Conservation (phyloP, 441 rosid genomes). For the Bruguiera hainesii region DNA sequence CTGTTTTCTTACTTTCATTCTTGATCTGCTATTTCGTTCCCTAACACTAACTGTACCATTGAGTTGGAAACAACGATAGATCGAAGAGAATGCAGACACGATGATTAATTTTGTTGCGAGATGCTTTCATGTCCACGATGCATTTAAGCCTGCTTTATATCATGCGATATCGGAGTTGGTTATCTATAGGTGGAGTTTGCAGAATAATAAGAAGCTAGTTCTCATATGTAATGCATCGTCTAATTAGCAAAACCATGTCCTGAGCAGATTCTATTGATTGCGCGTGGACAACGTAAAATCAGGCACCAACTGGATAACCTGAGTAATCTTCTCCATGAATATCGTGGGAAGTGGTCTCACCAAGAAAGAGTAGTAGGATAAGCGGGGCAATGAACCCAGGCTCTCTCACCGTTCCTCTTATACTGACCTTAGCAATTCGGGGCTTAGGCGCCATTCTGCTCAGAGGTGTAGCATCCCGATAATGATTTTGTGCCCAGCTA, state of each 20-base stretch:
- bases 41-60: no score
- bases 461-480: conserved; percentile 38
- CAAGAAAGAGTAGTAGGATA: conserved; percentile 39
- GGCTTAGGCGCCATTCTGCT: conserved; percentile 55
- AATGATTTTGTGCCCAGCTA: conserved; percentile 25
- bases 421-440: conserved; percentile 61
- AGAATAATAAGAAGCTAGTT: background rate
- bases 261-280: conserved; percentile 52
- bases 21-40: no score
- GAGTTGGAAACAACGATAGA: no score
- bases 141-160: no score
- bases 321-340: conserved; percentile 67
- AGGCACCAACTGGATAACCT: conserved; percentile 81
- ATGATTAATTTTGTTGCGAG: no score
- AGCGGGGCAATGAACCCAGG: conserved; percentile 31
- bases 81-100: no score
- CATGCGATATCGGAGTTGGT: background rate
- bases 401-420: conserved; percentile 38
- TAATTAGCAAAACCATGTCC: background rate
- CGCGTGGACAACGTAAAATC: conserved; percentile 77
- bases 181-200: background rate
- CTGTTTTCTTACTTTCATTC: no score
- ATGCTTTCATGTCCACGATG: no score
- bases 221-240: background rate
- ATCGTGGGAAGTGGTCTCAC: conserved; percentile 55